Evolutionary conservation across 371 early-diverging fungal genomes (phyloP), one percentile per base, ranked within the genome.

Genomic region (Fennellomyces sp.): DNA sequence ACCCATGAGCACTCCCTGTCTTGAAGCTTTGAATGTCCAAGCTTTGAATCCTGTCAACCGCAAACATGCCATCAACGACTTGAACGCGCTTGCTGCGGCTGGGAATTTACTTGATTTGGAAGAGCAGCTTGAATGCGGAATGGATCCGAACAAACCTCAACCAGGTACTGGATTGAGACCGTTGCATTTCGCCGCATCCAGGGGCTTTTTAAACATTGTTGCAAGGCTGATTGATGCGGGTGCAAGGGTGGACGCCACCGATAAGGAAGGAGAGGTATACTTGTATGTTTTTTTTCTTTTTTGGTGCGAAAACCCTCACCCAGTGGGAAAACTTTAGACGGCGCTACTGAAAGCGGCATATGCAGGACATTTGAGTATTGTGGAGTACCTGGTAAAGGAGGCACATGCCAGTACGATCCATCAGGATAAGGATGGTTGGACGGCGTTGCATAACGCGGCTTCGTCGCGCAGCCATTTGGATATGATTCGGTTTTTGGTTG

Each of bases 361-460:
- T 59, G 66, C 78, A 53, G 94, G 92, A 0, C 86, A 87, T 61
- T 61, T 72, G 13, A 68, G 72, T 2, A 80, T 91, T 11, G 87
- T 91, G 6, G 73, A 78, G 27, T 84, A 83, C 57, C 73, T 94
- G 27, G 30, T 93, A 11, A 36, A n/a, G 1, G 67, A 73, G 26
- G 74, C 71, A 7, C 42, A 61, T 15, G 92, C 93, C 3, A 76
- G 91, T 61, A 78, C 85, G 21, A 62, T 79, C 35, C 83, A 83
- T 25, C 62, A 75, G 13, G 94, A 93, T 62, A 78, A 74, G 56
- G 92, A 93, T 60, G 94, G 94, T 1, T 94, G 93, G 92, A 87
- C 91, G 10, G 85, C 89, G 0, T 73, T 94, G 15, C 94, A 93
- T 73, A 91, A 90, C 66, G 89, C 90, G 25, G 81, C 83, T 48